Base-by-base conservation (phyloP, 495 filamentous ascomycete species). In the Neurospora sp. region DNA sequence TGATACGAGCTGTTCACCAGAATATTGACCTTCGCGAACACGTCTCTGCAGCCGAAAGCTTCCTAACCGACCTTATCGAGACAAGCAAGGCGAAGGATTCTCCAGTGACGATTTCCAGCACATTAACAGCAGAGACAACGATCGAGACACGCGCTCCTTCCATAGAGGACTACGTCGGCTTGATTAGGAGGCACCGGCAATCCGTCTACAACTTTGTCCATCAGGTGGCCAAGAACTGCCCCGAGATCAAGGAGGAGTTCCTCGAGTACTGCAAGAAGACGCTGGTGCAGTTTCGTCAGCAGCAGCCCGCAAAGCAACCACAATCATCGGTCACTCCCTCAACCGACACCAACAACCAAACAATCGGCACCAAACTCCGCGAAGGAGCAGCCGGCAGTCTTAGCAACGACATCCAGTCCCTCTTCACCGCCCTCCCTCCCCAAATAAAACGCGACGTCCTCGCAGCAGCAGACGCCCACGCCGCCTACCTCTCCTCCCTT, bases 1-100 rank as follows among this genome's bases (percentile, higher is more conserved):
- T 92, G 70, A 91, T 92, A 44, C 85, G 90, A 5, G 77, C 79
- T 8, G 79, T 91, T 14, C 90, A 92, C 72, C 86, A 91, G 69
- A 86, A 87, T 5, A 85, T 91, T 9, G 89, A 92, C 73, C 83
- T 92, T 37, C 86, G 85, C 42, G 87, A 84, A 27, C 88, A 90
- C 39, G 74, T 92, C 0, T 81, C 80, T 38, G 87, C 90, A 35
- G 77, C 84, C 1, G 86, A 92, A 76, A 79, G 74, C 70, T 92
- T 92, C 76, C 72, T 92, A 4, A 83, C 81, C 6, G 90, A 92
- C 70, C 84, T 91, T 70, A 87, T 92, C 78, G 84, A 83, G 41
- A 75, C 82, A 23, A 82, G 77, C 71, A 85, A 82, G 72, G 77
- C 77, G 0, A 83, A 81, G 69, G 77, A 77, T 40, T 62, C 40